A percentile compares a stretch with the other conserved stretches of the same genome.
These are phyloP conservation scores for Ascochyta lentis DNA, from an alignment of 2,329 filamentous ascomycete genomes.

Conservation along the genomic window DNA sequence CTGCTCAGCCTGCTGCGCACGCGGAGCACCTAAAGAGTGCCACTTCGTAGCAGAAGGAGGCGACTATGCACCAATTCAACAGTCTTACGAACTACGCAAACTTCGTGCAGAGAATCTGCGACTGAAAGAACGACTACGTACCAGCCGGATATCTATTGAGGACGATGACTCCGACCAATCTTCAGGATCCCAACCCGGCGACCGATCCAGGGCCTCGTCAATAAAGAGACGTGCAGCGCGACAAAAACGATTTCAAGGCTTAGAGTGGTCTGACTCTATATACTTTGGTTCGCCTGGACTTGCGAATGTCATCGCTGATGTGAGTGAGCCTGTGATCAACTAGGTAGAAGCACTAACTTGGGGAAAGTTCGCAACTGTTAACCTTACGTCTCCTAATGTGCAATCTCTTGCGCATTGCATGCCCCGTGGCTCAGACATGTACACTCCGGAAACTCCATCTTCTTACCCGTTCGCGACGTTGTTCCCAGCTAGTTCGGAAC, in stretches of 20 bases:
- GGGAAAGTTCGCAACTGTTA: constrained; percentile 52
- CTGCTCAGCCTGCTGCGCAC: constrained; percentile 57
- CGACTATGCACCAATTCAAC: constrained; percentile 55
- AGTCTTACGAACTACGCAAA: constrained; percentile 57
- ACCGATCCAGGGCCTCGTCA: constrained; percentile 26
- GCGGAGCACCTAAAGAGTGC: constrained; percentile 56
- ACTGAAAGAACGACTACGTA: constrained; percentile 52
- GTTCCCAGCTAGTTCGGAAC: constrained; percentile 45
- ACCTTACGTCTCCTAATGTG: constrained; percentile 38
- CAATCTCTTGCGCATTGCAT: constrained; percentile 54
- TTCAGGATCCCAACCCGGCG: constrained; percentile 29
- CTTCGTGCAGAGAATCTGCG: constrained; percentile 55
- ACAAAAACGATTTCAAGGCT: constrained; percentile 50
- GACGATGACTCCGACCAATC: constrained; percentile 46
- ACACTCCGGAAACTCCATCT: constrained; percentile 43
- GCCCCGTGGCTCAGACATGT: constrained; percentile 53
- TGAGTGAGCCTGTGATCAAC: constrained; percentile 26
- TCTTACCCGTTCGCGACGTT: constrained; percentile 56
- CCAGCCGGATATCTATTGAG: constrained; percentile 42
- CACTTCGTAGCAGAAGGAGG: constrained; percentile 56
- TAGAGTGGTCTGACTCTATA: constrained; percentile 53
- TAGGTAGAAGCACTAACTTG: constrained; percentile 21
- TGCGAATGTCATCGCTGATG: constrained; percentile 56
- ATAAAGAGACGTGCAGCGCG: constrained; percentile 32
- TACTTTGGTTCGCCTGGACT: constrained; percentile 60